These are phyloP conservation scores for Zoysia matrella DNA, from an alignment of 202 grass and related monocot species.

Conservation along the genomic window DNA sequence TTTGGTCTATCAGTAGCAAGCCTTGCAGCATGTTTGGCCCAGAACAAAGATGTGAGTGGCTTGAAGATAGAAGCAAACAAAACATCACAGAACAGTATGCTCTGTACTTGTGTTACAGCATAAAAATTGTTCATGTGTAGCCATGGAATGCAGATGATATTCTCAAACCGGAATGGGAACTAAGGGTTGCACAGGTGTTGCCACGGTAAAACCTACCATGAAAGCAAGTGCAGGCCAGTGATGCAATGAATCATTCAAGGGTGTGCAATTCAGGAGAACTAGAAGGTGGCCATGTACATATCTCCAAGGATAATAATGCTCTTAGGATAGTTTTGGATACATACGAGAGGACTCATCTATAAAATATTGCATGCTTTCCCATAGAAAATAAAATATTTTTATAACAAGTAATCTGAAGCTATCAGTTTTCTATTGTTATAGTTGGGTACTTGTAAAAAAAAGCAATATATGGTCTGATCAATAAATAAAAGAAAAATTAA, in stretches of 20 bases:
- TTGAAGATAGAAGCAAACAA: no score
- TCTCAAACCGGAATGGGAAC: constrained; percentile 3
- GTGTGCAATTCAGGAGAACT: neutral
- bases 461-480: no score
- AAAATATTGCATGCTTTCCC: neutral
- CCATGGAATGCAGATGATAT: constrained; percentile 7
- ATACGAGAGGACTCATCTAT: neutral
- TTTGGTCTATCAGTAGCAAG: neutral
- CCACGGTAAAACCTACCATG: constrained; percentile 8
- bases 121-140: constrained; percentile 4
- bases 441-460: neutral
- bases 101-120: neutral
- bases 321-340: neutral
- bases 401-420: neutral
- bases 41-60: constrained; percentile 3
- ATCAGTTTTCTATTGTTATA: neutral
- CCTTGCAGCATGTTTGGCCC: neutral
- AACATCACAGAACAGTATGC: no score
- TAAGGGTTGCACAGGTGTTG: constrained; percentile 16
- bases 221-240: neutral
- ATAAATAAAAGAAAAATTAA: neutral
- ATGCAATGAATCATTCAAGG: neutral
- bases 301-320: neutral
- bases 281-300: neutral
- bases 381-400: no score